Evolutionary conservation across 116 monocot genomes (phyloP).

Genomic region (Papilionanthe hybrid): DNA sequence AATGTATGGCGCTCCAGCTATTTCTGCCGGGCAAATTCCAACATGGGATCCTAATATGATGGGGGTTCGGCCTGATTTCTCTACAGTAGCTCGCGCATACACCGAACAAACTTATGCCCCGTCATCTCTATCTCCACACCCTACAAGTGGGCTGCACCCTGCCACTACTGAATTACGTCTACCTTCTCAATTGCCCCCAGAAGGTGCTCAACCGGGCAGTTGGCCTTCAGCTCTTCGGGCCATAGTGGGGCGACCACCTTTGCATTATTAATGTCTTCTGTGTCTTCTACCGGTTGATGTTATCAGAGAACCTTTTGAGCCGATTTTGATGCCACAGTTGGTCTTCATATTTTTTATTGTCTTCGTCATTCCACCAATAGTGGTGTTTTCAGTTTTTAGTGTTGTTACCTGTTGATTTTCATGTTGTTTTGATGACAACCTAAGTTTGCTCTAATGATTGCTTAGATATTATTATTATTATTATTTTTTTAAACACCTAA

Average conservation of each 20-base stretch:
- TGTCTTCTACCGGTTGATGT: too few species aligned
- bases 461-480: too few species aligned
- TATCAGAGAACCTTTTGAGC: too few species aligned
- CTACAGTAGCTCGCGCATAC: not conserved
- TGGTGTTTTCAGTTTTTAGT: too few species aligned
- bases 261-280: not conserved
- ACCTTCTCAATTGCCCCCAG: not conserved
- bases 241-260: not conserved
- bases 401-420: too few species aligned
- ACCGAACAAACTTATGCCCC: not conserved
- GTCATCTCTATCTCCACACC: not conserved
- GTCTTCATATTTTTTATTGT: too few species aligned
- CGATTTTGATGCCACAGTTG: too few species aligned
- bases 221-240: not conserved
- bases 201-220: not conserved
- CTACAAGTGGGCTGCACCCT: not conserved
- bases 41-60: constrained; percentile 2
- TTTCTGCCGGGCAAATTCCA: not conserved
- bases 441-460: too few species aligned
- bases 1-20: not conserved
- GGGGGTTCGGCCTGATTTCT: not conserved
- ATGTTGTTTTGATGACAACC: too few species aligned
- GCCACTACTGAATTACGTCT: not conserved
- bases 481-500: too few species aligned
- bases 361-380: too few species aligned